These are phyloP conservation scores for Endoconidiophora polonica DNA, from an alignment of 2,329 filamentous ascomycete genomes.

Conservation along the genomic window DNA sequence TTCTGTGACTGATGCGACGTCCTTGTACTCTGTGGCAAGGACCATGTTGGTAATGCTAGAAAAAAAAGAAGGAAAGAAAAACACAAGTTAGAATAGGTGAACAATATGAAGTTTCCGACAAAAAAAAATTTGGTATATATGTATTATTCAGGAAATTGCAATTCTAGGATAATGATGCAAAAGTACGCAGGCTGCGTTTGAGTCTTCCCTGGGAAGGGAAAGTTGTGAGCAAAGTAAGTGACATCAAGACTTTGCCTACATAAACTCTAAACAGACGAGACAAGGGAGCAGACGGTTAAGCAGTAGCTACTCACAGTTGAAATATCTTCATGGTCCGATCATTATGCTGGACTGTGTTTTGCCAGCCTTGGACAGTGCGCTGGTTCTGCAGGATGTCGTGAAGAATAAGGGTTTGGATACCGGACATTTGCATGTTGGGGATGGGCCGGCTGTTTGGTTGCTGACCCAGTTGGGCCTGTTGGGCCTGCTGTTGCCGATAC, in stretches of 20 bases:
- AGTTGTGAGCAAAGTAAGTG: neutral
- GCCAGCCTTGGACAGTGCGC: conserved; percentile 24
- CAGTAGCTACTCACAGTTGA: conserved; percentile 23
- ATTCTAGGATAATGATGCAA: neutral
- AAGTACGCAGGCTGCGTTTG: neutral
- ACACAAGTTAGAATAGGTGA: neutral
- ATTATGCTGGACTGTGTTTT: conserved; percentile 21
- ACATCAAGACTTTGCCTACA: neutral
- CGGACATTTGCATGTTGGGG: conserved; percentile 15
- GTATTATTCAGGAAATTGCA: neutral
- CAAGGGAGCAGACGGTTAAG: neutral
- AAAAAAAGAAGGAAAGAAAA: conserved; percentile 4
- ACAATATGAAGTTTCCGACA: neutral
- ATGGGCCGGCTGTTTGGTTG: conserved; percentile 24
- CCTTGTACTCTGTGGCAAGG: conserved; percentile 27
- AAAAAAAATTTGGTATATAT: neutral
- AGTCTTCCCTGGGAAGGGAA: no score
- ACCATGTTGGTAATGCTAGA: conserved; percentile 34
- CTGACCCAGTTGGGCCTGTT: conserved; percentile 17
- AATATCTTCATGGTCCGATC: conserved; percentile 28
- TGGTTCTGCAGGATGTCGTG: conserved; percentile 22
- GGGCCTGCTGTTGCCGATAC: no score
- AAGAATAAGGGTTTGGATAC: conserved; percentile 26
- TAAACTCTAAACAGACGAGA: neutral
- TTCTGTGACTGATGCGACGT: conserved; percentile 26